These are phyloP conservation scores for Emmonsiellopsis sp. DNA, from an alignment of 2,329 filamentous ascomycete genomes.

Conservation along the genomic window DNA sequence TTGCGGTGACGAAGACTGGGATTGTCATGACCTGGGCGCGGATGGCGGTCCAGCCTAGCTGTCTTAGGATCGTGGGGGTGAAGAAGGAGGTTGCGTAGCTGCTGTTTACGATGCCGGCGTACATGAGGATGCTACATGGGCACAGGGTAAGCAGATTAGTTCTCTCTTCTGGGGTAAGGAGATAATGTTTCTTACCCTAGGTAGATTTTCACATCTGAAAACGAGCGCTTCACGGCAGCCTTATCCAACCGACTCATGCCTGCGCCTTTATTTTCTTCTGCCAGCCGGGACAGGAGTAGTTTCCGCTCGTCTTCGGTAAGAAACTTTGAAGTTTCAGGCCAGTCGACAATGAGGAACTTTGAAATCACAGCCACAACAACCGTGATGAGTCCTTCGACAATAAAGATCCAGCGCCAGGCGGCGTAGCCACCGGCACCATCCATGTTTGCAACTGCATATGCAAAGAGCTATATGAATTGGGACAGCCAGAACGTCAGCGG, in stretches of 20 bases:
- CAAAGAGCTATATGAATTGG: conserved; percentile 24
- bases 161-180: no score
- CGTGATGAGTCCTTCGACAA: conserved; percentile 42
- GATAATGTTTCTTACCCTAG: conserved; percentile 23
- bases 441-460: conserved; percentile 33
- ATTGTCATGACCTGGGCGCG: conserved; percentile 42
- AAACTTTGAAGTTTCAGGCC: conserved; percentile 38
- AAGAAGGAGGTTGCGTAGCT: conserved; percentile 36
- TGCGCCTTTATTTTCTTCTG: conserved; percentile 36
- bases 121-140: conserved; percentile 44
- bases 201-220: conserved; percentile 41
- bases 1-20: conserved; percentile 55
- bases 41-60: conserved; percentile 48
- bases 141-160: neutral
- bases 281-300: conserved; percentile 35
- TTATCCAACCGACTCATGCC: conserved; percentile 47
- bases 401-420: conserved; percentile 43
- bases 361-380: conserved; percentile 39
- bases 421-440: conserved; percentile 30
- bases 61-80: conserved; percentile 35
- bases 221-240: conserved; percentile 38
- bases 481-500: conserved; percentile 8
- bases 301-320: conserved; percentile 38
- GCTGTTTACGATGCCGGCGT: conserved; percentile 51
- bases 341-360: conserved; percentile 41